Conservation (phyloP, 2,329 filamentous ascomycete species). For the Nemania abortiva region DNA sequence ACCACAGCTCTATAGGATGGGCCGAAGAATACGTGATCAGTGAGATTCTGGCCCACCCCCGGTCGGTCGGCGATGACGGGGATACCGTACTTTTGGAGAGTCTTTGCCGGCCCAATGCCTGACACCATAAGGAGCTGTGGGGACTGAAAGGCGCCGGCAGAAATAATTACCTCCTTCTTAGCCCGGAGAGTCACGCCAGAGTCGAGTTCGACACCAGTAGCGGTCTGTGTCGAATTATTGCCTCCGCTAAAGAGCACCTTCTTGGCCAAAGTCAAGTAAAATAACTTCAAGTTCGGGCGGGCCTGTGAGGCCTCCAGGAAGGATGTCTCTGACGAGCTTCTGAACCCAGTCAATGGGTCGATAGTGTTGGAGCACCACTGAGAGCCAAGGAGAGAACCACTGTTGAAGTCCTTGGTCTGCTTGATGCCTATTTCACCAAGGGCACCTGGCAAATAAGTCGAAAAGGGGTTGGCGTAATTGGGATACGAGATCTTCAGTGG, state of each 20-base stretch:
- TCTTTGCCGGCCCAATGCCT: slow-evolving; percentile 53
- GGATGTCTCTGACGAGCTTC: slow-evolving; percentile 13
- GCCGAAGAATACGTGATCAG: slow-evolving; percentile 58
- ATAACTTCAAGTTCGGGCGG: slow-evolving; percentile 5
- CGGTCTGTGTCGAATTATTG: no score
- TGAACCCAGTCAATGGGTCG: neutral
- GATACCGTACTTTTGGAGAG: slow-evolving; percentile 57
- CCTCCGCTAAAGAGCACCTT: slow-evolving; percentile 58
- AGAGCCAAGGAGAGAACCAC: slow-evolving; percentile 9
- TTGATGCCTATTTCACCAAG: slow-evolving; percentile 2
- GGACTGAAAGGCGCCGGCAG: slow-evolving; percentile 55
- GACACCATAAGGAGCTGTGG: slow-evolving; percentile 58
- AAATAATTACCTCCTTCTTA: slow-evolving; percentile 56
- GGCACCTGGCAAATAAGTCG: slow-evolving; percentile 4
- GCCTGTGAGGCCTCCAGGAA: neutral
- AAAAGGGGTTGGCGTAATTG: slow-evolving; percentile 9
- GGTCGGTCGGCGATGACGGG: slow-evolving; percentile 64
- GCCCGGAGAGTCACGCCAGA: slow-evolving; percentile 46
- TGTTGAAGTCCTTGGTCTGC: neutral
- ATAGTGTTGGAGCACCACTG: slow-evolving; percentile 10
- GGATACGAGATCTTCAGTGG: slow-evolving; percentile 12
- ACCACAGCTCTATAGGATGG: slow-evolving; percentile 49
- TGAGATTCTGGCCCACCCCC: slow-evolving; percentile 70
- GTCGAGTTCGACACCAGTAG: slow-evolving; percentile 47
- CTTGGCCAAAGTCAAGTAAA: slow-evolving; percentile 36